Evolutionary conservation across 2,329 filamentous ascomycete species (phyloP).

Genomic region (Cercospora sojina): DNA sequence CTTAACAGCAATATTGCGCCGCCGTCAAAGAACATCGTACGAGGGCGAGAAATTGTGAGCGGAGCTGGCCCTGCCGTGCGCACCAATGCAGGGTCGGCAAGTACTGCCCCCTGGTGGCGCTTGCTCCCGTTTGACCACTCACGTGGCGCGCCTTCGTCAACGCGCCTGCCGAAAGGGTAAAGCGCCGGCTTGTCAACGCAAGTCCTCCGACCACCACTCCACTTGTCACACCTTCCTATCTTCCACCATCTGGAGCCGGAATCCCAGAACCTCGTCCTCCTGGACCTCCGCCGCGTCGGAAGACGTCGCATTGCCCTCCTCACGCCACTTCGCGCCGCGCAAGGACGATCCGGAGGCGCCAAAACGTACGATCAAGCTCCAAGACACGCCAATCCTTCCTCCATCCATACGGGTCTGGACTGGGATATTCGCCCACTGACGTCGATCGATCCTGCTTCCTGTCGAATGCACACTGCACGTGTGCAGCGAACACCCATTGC

Average conservation of each 20-base stretch:
- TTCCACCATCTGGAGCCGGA: background rate
- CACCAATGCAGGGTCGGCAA: background rate
- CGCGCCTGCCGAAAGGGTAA: background rate
- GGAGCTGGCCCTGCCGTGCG: background rate
- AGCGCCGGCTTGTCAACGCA: background rate
- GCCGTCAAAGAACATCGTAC: slow-evolving; percentile 9
- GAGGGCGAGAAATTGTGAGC: slow-evolving; percentile 10
- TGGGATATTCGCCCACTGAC: background rate
- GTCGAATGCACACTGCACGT: background rate
- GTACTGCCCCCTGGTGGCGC: background rate
- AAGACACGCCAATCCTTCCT: background rate
- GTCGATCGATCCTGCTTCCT: background rate
- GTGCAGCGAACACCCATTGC: background rate
- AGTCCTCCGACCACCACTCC: slow-evolving; percentile 12
- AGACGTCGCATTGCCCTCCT: background rate
- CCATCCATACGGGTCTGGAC: background rate
- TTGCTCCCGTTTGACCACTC: background rate
- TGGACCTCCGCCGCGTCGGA: background rate
- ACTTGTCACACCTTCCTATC: slow-evolving; percentile 10
- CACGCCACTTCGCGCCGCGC: background rate
- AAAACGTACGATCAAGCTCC: background rate
- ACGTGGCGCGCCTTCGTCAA: background rate
- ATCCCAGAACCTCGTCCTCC: background rate
- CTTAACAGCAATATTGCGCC: background rate
- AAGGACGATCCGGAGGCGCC: background rate